phyloP scores from a whole-genome alignment of 306 rosid genomes.

The Styphnolobium japonicum region DNA sequence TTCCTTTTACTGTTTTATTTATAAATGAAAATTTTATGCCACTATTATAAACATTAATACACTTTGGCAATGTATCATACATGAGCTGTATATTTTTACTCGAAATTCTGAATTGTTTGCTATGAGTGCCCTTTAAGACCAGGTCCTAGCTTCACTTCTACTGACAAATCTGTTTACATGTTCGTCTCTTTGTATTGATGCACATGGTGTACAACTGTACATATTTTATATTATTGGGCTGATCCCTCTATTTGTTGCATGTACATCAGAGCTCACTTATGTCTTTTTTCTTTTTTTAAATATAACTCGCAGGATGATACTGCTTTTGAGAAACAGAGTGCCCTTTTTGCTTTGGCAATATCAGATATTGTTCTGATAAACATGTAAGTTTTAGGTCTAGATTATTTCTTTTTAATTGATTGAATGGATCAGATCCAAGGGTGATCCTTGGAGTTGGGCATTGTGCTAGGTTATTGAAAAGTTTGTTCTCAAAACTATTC shows the following conservation, averaged over 20 bases:
- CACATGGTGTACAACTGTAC: not conserved
- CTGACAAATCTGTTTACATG: not conserved
- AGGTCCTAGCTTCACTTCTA: not conserved
- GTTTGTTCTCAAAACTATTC: constrained; percentile 11
- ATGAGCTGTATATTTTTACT: not conserved
- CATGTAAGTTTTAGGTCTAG: constrained; percentile 57
- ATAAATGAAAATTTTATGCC: not conserved
- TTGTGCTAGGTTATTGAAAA: constrained; percentile 1
- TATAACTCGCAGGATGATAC: constrained; percentile 78
- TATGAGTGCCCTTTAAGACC: not conserved
- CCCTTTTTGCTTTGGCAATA: constrained; percentile 83
- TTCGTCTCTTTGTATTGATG: not conserved
- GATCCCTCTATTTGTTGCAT: not conserved
- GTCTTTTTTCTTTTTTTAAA: not conserved
- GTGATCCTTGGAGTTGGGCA: constrained; percentile 14
- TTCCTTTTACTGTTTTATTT: not conserved
- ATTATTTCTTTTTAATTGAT: constrained; percentile 17
- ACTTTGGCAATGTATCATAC: not conserved
- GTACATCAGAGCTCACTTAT: constrained; percentile 2
- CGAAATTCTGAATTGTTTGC: not conserved
- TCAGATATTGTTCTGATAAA: constrained; percentile 84
- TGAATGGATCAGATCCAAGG: not conserved
- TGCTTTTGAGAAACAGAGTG: constrained; percentile 94
- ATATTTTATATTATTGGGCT: constrained; percentile 11
- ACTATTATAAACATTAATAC: not conserved